Evolutionary conservation across 371 early-diverging fungal genomes (phyloP).

Genomic region (Smittium mucronatum): DNA sequence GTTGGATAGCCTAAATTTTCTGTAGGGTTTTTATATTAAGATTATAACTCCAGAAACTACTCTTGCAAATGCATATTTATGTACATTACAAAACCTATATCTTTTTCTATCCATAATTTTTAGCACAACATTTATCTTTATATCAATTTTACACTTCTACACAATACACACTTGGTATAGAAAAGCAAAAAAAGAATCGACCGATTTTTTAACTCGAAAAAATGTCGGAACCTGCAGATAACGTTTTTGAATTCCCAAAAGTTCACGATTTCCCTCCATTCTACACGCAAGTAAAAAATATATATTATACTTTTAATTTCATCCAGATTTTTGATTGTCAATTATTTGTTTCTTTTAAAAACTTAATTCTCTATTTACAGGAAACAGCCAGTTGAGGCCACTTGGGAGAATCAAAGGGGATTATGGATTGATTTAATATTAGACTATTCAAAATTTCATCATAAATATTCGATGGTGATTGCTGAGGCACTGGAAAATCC

Average conservation of each 20-base stretch:
- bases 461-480: conserved; percentile 48
- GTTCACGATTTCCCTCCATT: conserved; percentile 81
- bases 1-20: too few species aligned
- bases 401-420: conserved; percentile 65
- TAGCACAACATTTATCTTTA: too few species aligned
- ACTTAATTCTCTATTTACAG: conserved; percentile 30
- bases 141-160: too few species aligned
- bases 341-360: background rate
- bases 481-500: conserved; percentile 42
- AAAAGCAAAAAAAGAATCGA: too few species aligned
- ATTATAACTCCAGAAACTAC: too few species aligned
- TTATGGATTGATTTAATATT: conserved; percentile 70
- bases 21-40: too few species aligned
- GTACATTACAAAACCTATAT: too few species aligned
- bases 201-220: too few species aligned
- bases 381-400: conserved; percentile 64
- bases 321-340: background rate
- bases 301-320: background rate
- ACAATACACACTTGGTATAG: too few species aligned
- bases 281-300: conserved; percentile 53
- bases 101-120: too few species aligned
- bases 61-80: too few species aligned
- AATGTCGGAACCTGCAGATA: too few species aligned
- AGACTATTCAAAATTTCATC: conserved; percentile 46
- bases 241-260: conserved; percentile 61